Conservation (phyloP, 352 stramenopile genomes). For the Globisporangium parvum region DNA sequence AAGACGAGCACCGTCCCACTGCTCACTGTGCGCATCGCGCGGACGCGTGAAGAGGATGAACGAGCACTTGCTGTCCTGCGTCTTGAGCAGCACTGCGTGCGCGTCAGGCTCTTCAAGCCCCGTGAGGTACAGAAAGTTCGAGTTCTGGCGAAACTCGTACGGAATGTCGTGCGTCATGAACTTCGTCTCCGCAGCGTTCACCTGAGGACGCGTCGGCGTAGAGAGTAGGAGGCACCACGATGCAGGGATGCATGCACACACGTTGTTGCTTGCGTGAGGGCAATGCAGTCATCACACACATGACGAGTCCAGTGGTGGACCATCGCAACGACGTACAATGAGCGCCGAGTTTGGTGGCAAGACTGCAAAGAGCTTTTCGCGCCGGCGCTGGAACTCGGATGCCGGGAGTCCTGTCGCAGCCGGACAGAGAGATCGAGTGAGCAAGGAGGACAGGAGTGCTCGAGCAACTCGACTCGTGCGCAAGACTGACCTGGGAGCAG, state of each 20-base stretch:
- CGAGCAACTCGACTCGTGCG: neutral
- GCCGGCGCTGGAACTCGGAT: slow-evolving; percentile 58
- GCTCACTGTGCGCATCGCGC: slow-evolving; percentile 67
- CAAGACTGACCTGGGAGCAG: slow-evolving; percentile 37
- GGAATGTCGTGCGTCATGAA: slow-evolving; percentile 87
- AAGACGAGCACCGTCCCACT: slow-evolving; percentile 74
- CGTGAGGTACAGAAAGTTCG: slow-evolving; percentile 83
- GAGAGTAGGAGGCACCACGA: too few species aligned
- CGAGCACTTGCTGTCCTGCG: slow-evolving; percentile 33
- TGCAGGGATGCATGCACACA: too few species aligned
- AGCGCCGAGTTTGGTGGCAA: slow-evolving; percentile 71
- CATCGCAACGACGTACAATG: slow-evolving; percentile 27
- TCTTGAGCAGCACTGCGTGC: slow-evolving; percentile 74
- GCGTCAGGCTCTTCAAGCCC: slow-evolving; percentile 74
- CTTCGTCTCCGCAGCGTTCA: slow-evolving; percentile 68
- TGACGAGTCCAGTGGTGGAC: neutral
- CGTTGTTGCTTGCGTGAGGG: too few species aligned
- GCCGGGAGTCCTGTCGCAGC: slow-evolving; percentile 36
- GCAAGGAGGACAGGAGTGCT: neutral
- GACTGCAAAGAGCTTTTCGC: slow-evolving; percentile 48
- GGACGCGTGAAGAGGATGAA: slow-evolving; percentile 78
- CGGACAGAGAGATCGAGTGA: neutral
- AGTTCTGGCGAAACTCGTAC: slow-evolving; percentile 84
- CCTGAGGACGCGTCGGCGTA: slow-evolving; percentile 9
- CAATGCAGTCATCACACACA: neutral